Conservation (phyloP, 352 stramenopile species). For the Albugo laibachii region DNA sequence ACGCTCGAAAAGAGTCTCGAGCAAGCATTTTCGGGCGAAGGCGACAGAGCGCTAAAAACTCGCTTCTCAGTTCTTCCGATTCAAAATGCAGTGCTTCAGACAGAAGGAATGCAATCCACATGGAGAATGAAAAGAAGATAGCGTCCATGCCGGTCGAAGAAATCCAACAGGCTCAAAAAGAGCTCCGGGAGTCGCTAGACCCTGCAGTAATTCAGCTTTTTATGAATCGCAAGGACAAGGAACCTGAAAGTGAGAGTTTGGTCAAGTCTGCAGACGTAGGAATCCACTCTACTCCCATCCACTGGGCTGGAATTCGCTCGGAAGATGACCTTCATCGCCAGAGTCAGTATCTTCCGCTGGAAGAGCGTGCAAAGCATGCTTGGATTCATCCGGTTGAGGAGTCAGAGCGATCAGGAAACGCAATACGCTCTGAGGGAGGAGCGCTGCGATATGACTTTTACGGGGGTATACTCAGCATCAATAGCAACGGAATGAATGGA, state of each 20-base stretch:
- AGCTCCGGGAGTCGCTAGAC: conserved; percentile 36
- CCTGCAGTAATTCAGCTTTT: conserved; percentile 45
- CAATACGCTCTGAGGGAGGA: conserved; percentile 9
- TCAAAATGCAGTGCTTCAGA: conserved; percentile 11
- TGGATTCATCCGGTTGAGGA: conserved; percentile 28
- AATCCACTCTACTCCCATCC: conserved; percentile 7
- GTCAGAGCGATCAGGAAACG: background rate
- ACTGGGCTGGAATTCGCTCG: conserved; percentile 27
- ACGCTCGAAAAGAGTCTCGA: conserved; percentile 13
- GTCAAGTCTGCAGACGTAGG: background rate
- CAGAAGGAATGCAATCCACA: conserved; percentile 27
- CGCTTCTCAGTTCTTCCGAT: background rate
- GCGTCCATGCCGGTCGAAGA: conserved; percentile 41
- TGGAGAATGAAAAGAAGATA: conserved; percentile 25
- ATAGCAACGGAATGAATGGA: background rate
- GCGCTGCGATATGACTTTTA: conserved; percentile 51
- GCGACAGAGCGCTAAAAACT: conserved; percentile 8
- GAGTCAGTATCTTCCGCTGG: conserved; percentile 19
- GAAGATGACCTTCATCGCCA: conserved; percentile 38
- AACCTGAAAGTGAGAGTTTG: background rate
- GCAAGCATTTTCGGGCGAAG: conserved; percentile 55
- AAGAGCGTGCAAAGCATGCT: conserved; percentile 56
- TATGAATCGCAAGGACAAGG: conserved; percentile 11
- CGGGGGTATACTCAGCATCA: conserved; percentile 9
- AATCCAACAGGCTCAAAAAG: conserved; percentile 47